Percentiles rank a stretch among this genome's conserved stretches.
Conservation (phyloP, 176 grass and related monocot species). For the Cenchrus fungigraminus region DNA sequence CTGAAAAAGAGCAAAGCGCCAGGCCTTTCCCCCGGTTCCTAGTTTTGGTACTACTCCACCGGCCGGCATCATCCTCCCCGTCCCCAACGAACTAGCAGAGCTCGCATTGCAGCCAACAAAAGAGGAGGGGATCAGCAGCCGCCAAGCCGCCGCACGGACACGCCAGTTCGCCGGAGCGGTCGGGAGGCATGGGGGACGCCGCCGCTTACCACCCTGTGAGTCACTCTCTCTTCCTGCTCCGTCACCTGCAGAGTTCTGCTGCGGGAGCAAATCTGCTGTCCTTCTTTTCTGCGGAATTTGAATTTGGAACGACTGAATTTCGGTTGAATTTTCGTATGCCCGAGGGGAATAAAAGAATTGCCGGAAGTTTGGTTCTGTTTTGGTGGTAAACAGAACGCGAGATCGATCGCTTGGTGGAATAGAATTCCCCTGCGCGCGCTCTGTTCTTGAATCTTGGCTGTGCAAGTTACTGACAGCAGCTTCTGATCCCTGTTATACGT, state of each 20-base stretch:
- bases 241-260: neutral
- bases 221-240: neutral
- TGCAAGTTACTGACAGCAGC: neutral
- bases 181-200: slow-evolving; percentile 43
- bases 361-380: neutral
- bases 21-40: slow-evolving; percentile 44
- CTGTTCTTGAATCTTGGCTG: neutral
- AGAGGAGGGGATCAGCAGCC: slow-evolving; percentile 1
- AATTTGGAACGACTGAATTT: neutral
- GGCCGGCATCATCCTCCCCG: slow-evolving; percentile 20
- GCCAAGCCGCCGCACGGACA: slow-evolving; percentile 25
- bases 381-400: neutral
- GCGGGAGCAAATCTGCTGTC: neutral
- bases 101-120: slow-evolving; percentile 39
- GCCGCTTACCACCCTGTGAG: slow-evolving; percentile 42
- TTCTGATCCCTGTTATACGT: neutral
- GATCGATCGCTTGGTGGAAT: too few relatives aligned
- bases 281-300: neutral
- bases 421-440: neutral
- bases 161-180: neutral
- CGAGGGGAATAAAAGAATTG: too few relatives aligned
- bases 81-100: slow-evolving; percentile 12
- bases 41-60: slow-evolving; percentile 32
- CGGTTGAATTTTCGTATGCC: neutral
- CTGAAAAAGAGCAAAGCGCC: slow-evolving; percentile 44